Percentiles rank a stretch among this genome's conserved stretches.
Conservation (phyloP, 2,329 filamentous ascomycete genomes). For the Sporothrix schenckii region DNA sequence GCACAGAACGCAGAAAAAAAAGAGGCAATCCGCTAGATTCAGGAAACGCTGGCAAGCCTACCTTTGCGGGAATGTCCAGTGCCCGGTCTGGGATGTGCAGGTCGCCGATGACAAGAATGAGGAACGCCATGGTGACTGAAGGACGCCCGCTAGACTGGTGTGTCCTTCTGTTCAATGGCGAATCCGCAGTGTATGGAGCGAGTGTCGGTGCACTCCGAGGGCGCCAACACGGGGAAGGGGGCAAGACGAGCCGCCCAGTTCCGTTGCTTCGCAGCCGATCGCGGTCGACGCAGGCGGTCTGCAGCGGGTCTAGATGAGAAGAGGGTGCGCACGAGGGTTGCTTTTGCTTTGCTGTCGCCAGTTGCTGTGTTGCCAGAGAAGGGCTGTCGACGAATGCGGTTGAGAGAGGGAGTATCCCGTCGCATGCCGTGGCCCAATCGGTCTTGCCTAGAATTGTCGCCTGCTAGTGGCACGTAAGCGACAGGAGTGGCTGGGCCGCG, state of each 20-base stretch:
- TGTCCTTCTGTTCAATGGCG: background rate
- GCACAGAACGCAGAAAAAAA: background rate
- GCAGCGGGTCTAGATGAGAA: conserved; percentile 18
- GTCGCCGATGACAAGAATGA: conserved; percentile 90
- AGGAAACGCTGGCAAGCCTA: conserved; percentile 45
- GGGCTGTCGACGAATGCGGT: background rate
- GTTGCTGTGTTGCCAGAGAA: background rate
- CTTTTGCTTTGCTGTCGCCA: background rate
- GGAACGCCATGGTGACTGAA: conserved; percentile 70
- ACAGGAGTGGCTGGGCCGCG: conserved; percentile 20
- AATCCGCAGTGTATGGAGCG: background rate
- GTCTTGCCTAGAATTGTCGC: conserved; percentile 1
- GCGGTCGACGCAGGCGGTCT: conserved; percentile 3
- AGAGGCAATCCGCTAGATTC: conserved; percentile 23
- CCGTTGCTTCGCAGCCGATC: conserved; percentile 8
- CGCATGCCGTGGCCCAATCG: conserved; percentile 20
- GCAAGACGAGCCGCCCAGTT: conserved; percentile 2
- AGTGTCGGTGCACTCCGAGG: background rate
- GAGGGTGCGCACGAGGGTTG: conserved; percentile 4
- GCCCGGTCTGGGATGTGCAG: conserved; percentile 92
- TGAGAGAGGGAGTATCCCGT: conserved; percentile 9
- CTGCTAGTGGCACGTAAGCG: conserved; percentile 22
- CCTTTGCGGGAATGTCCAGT: conserved; percentile 88
- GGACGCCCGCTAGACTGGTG: background rate
- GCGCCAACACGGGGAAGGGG: conserved; percentile 6